phyloP scores from a whole-genome alignment of 2,329 filamentous ascomycete genomes.

The Colletotrichum sp. region DNA sequence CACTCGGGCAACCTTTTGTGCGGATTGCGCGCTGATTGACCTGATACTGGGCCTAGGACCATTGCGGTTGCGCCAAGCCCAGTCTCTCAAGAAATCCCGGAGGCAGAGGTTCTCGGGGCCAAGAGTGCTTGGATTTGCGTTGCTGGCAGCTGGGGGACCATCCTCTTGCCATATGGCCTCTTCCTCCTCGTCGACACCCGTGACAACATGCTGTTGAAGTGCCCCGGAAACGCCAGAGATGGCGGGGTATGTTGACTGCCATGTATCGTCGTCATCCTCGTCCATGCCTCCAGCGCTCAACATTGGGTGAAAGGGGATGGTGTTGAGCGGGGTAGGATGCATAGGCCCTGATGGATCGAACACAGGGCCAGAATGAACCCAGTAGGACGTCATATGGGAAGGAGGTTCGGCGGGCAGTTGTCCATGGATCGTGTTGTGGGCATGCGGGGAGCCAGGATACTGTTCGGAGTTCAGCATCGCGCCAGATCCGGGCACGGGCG shows the following conservation, averaged over 20 bases:
- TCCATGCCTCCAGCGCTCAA: slow-evolving; percentile 4
- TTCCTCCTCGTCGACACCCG: slow-evolving; percentile 4
- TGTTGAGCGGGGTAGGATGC: slow-evolving; percentile 14
- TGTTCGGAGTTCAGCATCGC: not conserved
- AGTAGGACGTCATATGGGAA: slow-evolving; percentile 6
- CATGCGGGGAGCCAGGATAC: not conserved
- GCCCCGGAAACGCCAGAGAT: not conserved
- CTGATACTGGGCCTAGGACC: slow-evolving; percentile 31
- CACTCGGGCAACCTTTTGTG: slow-evolving; percentile 22
- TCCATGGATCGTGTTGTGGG: not conserved
- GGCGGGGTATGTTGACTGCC: not conserved
- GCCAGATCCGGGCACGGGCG: slow-evolving; percentile 3
- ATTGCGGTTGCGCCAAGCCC: slow-evolving; percentile 40
- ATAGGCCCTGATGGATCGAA: slow-evolving; percentile 1
- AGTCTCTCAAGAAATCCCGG: slow-evolving; percentile 54
- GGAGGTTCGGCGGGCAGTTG: not conserved
- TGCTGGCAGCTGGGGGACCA: slow-evolving; percentile 10
- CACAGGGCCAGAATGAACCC: not conserved
- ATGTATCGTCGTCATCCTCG: slow-evolving; percentile 7
- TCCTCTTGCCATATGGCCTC: slow-evolving; percentile 10
- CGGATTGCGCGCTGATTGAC: slow-evolving; percentile 34
- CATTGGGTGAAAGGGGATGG: slow-evolving; percentile 16
- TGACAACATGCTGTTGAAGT: slow-evolving; percentile 6
- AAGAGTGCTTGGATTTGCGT: slow-evolving; percentile 39
- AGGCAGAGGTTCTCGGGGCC: slow-evolving; percentile 56